Evolutionary conservation across 202 grass and related monocot genomes (phyloP).

Genomic region (Schoenoplectus triqueter): DNA sequence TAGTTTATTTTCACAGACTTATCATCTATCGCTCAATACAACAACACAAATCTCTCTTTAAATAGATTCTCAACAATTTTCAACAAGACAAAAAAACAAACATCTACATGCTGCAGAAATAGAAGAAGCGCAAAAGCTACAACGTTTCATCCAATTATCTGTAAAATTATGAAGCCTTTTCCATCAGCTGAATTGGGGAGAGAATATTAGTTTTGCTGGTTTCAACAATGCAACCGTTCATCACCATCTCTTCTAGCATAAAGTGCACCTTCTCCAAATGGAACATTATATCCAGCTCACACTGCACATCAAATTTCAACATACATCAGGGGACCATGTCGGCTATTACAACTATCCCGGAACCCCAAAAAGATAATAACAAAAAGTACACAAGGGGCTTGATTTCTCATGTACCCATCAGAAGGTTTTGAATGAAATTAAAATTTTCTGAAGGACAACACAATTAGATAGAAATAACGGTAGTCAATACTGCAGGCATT

Average conservation of each 20-base stretch:
- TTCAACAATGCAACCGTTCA: constrained; percentile 97
- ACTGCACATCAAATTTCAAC: constrained; percentile 44
- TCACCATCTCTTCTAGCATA: constrained; percentile 99
- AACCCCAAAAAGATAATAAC: neutral
- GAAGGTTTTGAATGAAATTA: too few species aligned
- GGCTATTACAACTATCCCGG: neutral
- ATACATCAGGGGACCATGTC: constrained; percentile 12
- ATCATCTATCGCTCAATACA: neutral
- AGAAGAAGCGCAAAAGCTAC: neutral
- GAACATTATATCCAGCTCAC: constrained; percentile 98
- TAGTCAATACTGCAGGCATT: too few species aligned
- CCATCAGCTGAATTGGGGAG: constrained; percentile 85
- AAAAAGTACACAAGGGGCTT: too few species aligned
- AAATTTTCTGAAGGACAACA: too few species aligned
- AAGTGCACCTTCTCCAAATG: constrained; percentile 97
- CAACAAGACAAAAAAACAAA: neutral
- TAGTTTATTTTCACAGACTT: neutral
- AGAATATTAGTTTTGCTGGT: constrained; percentile 93
- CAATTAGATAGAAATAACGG: too few species aligned
- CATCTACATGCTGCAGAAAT: neutral
- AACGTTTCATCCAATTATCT: neutral
- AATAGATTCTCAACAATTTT: neutral
- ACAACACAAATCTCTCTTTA: neutral
- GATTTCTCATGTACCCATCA: too few species aligned
- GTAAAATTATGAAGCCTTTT: constrained; percentile 67